Evolutionary conservation across 805 yeast genomes (phyloP).

Genomic region (Teunomyces funiuensis): DNA sequence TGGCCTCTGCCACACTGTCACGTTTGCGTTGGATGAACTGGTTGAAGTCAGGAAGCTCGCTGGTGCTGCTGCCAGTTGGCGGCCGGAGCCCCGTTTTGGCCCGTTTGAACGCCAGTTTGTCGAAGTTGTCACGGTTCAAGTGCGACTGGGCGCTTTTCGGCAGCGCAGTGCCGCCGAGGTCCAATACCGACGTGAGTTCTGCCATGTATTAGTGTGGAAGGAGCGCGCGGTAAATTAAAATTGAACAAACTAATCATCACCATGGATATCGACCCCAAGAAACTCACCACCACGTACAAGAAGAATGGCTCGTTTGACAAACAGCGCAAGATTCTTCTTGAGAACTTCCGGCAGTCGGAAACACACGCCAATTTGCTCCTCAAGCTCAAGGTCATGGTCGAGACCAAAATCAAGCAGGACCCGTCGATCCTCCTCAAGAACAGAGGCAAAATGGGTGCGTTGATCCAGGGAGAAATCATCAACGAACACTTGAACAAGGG

Average conservation of each 20-base stretch:
- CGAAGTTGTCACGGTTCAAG: background rate
- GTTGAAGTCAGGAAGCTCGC: background rate
- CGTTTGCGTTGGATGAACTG: constrained; percentile 9
- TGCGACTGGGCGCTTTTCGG: background rate
- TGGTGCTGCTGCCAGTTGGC: background rate
- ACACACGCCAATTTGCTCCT: constrained; percentile 41
- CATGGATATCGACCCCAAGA: constrained; percentile 31
- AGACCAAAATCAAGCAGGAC: constrained; percentile 46
- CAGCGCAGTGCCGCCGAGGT: constrained; percentile 2
- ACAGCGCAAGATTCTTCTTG: constrained; percentile 42
- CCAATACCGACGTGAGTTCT: background rate
- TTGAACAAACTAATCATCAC: background rate
- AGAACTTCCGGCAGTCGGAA: constrained; percentile 42
- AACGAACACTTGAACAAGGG: constrained; percentile 20
- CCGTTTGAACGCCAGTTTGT: background rate
- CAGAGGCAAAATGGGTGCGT: constrained; percentile 50
- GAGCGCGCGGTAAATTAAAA: no score
- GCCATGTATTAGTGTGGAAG: no score
- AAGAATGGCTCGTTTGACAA: constrained; percentile 50
- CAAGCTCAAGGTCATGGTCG: constrained; percentile 43
- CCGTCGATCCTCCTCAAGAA: constrained; percentile 49
- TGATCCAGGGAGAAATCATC: constrained; percentile 52
- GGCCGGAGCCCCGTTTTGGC: background rate
- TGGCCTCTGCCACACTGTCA: constrained; percentile 9
- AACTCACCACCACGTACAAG: constrained; percentile 43